Evolutionary conservation across 495 filamentous ascomycete genomes (phyloP).

Genomic region (Daldinia loculata): DNA sequence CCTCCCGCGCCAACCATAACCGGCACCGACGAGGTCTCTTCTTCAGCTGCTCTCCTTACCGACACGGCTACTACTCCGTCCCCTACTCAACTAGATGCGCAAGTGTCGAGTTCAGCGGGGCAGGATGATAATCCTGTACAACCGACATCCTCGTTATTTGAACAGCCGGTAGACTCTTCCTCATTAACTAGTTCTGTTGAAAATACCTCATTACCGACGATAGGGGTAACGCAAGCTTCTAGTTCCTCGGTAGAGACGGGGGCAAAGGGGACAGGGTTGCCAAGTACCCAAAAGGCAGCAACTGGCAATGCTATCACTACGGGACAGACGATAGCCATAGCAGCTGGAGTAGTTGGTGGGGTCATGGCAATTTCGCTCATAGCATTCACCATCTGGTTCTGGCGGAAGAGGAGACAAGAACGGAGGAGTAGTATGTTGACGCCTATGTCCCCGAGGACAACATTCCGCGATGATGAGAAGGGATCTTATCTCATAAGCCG

Average conservation of each 20-base stretch:
- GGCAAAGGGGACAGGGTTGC: slow-evolving; percentile 13
- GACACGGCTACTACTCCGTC: slow-evolving; percentile 1
- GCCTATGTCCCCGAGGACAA: slow-evolving; percentile 49
- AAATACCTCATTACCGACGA: slow-evolving; percentile 1
- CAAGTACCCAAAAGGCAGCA: slow-evolving; percentile 23
- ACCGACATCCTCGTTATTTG: background rate
- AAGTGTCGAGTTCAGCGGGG: background rate
- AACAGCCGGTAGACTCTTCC: slow-evolving; percentile 1
- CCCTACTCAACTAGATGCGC: background rate
- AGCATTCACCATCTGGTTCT: slow-evolving; percentile 59
- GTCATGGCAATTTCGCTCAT: slow-evolving; percentile 55
- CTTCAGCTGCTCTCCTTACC: background rate
- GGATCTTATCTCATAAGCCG: slow-evolving; percentile 53
- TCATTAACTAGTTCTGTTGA: slow-evolving; percentile 6
- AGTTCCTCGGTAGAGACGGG: slow-evolving; percentile 27
- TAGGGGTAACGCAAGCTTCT: slow-evolving; percentile 18
- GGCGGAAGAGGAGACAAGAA: slow-evolving; percentile 52
- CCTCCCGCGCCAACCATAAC: background rate
- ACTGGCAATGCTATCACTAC: slow-evolving; percentile 42
- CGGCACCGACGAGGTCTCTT: background rate
- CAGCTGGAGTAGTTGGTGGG: slow-evolving; percentile 61
- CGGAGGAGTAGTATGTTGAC: slow-evolving; percentile 57
- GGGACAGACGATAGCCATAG: slow-evolving; percentile 53
- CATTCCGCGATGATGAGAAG: slow-evolving; percentile 47
- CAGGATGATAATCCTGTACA: background rate